These are phyloP conservation scores for Bryoerythrophyllum caledonicum DNA, from an alignment of 225 moss, liverwort and hornwort species.

Conservation along the genomic window DNA sequence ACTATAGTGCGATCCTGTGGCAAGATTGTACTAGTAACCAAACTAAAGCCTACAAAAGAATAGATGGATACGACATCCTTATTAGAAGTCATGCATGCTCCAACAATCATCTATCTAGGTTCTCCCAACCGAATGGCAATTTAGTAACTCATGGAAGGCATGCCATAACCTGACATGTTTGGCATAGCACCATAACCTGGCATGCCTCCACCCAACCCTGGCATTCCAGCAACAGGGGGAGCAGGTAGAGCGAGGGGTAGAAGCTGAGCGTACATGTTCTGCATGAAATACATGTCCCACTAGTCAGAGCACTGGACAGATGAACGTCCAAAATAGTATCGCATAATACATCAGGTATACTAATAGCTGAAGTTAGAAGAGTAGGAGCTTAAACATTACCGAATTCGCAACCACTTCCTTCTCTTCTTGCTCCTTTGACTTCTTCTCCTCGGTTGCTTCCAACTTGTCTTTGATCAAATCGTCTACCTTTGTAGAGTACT, in stretches of 20 bases:
- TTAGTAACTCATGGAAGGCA: conserved; percentile 80
- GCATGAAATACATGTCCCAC: conserved; percentile 30
- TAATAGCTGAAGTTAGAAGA: neutral
- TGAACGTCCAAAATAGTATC: neutral
- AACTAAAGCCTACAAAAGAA: conserved; percentile 41
- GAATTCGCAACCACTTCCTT: conserved; percentile 88
- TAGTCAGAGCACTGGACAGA: conserved; percentile 10
- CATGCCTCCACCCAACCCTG: conserved; percentile 62
- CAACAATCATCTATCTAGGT: conserved; percentile 27
- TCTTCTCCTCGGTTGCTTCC: conserved; percentile 66
- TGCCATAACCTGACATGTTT: conserved; percentile 73
- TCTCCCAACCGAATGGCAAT: conserved; percentile 20
- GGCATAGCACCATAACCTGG: conserved; percentile 78
- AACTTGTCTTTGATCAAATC: conserved; percentile 85
- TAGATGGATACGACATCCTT: conserved; percentile 44
- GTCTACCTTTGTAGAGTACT: conserved; percentile 93
- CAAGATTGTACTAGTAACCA: too few relatives aligned
- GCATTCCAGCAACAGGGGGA: conserved; percentile 89
- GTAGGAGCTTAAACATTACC: conserved; percentile 37
- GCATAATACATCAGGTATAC: neutral
- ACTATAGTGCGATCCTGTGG: too few relatives aligned
- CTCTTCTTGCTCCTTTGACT: conserved; percentile 85
- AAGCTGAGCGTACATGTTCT: conserved; percentile 99
- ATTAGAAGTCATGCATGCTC: conserved; percentile 42
- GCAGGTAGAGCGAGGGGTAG: conserved; percentile 93